Conservation (phyloP, 345 rosid species). For the Dipteronia sinensis region DNA sequence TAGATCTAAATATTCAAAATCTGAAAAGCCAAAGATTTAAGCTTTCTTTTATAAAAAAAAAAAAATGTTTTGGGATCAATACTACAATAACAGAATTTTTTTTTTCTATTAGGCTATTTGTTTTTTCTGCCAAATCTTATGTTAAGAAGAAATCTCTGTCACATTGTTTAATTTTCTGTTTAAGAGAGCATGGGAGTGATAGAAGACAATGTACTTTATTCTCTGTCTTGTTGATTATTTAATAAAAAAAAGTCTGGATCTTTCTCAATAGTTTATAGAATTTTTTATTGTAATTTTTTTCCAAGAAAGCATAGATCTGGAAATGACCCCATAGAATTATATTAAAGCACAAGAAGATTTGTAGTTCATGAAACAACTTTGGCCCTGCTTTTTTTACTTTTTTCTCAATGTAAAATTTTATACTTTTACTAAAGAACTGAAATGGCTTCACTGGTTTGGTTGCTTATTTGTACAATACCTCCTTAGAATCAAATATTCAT, state of each 20-base stretch:
- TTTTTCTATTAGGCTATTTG: too few species aligned
- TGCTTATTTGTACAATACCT: background rate
- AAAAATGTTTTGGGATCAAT: background rate
- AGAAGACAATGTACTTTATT: background rate
- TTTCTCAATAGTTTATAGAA: background rate
- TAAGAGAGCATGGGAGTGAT: background rate
- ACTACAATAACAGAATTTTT: background rate
- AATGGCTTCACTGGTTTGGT: background rate
- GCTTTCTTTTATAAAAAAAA: too few species aligned
- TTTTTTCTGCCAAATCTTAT: too few species aligned
- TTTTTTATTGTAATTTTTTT: background rate
- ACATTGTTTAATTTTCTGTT: background rate
- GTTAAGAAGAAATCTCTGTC: background rate
- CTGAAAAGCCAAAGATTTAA: background rate
- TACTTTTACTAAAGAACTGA: background rate
- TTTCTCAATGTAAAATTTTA: background rate
- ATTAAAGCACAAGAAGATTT: background rate
- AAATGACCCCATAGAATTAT: background rate
- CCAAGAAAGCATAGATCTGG: background rate
- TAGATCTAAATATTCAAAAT: slow-evolving; percentile 1
- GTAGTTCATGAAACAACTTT: background rate
- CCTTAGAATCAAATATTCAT: background rate
- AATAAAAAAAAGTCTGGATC: background rate
- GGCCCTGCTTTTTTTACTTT: background rate
- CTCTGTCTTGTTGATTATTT: background rate